Conservation (phyloP, 2,329 filamentous ascomycete genomes). For the Byssochlamys sp. region DNA sequence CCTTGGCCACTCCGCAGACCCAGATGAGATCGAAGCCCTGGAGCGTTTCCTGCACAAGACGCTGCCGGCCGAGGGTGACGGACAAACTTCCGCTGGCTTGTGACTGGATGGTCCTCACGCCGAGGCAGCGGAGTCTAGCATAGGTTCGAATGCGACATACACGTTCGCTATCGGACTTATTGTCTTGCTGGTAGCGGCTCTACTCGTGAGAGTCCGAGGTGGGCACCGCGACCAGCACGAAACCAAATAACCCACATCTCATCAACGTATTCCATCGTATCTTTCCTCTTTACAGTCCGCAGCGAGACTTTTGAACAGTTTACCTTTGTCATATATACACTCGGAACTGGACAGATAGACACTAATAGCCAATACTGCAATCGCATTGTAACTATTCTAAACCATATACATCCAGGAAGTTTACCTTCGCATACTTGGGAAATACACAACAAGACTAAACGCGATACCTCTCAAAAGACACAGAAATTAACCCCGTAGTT, state of each 20-base stretch:
- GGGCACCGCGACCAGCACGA: background rate
- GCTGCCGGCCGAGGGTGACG: slow-evolving; percentile 40
- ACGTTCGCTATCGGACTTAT: background rate
- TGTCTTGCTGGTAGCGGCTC: background rate
- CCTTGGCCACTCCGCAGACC: slow-evolving; percentile 66
- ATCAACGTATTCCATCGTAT: background rate
- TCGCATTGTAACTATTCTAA: background rate
- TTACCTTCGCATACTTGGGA: background rate
- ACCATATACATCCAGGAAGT: background rate
- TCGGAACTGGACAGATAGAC: background rate
- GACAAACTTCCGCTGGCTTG: slow-evolving; percentile 19
- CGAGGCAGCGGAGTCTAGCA: background rate
- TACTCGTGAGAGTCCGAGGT: background rate
- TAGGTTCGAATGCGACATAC: background rate
- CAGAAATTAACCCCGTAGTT: background rate
- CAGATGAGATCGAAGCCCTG: slow-evolving; percentile 71
- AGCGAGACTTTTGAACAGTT: background rate
- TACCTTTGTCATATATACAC: background rate
- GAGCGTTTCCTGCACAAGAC: slow-evolving; percentile 52
- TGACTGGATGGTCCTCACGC: slow-evolving; percentile 20
- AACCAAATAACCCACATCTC: background rate
- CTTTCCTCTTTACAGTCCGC: background rate
- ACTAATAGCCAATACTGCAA: background rate
- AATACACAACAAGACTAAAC: background rate
- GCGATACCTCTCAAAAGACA: too few species aligned